A percentile compares a stretch with the other conserved stretches of the same genome.
phyloP scores from a whole-genome alignment of 179 eudicot genomes.

The Patellifolia procumbens region DNA sequence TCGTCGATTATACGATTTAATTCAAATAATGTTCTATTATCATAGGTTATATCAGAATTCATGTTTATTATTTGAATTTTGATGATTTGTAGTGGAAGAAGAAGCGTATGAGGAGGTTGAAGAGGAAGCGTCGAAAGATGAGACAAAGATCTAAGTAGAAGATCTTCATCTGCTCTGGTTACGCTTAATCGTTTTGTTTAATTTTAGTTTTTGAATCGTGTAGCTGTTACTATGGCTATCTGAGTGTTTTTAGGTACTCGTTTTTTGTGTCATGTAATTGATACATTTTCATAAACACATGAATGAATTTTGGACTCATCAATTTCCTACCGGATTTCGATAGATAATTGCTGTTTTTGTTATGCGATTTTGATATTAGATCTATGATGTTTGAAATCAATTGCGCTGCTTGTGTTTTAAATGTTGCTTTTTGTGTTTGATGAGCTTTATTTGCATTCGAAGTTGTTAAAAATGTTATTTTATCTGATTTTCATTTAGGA shows the following conservation, averaged over 20 bases:
- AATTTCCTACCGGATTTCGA: background rate
- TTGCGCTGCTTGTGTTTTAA: too few relatives aligned
- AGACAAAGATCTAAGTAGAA: conserved; percentile 40
- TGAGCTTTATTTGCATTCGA: too few relatives aligned
- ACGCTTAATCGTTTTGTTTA: background rate
- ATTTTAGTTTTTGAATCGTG: conserved; percentile 1
- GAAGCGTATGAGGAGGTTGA: conserved; percentile 49
- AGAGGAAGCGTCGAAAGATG: conserved; percentile 47
- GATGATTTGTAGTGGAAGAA: conserved; percentile 37
- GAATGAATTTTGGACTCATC: background rate
- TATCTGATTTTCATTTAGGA: too few relatives aligned
- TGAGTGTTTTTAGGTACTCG: background rate
- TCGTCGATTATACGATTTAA: background rate
- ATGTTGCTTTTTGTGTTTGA: too few relatives aligned
- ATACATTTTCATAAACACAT: conserved; percentile 10
- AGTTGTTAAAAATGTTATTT: too few relatives aligned
- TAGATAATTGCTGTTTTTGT: too few relatives aligned
- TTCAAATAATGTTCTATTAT: too few relatives aligned
- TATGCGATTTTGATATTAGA: too few relatives aligned
- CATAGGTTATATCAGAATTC: too few relatives aligned
- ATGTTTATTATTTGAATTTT: background rate
- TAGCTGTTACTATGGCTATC: background rate
- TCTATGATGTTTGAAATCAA: too few relatives aligned
- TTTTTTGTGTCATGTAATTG: conserved; percentile 14
- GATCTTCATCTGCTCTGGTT: background rate